phyloP scores from a whole-genome alignment of 495 filamentous ascomycete genomes.

The Lasiosphaeria miniovina region DNA sequence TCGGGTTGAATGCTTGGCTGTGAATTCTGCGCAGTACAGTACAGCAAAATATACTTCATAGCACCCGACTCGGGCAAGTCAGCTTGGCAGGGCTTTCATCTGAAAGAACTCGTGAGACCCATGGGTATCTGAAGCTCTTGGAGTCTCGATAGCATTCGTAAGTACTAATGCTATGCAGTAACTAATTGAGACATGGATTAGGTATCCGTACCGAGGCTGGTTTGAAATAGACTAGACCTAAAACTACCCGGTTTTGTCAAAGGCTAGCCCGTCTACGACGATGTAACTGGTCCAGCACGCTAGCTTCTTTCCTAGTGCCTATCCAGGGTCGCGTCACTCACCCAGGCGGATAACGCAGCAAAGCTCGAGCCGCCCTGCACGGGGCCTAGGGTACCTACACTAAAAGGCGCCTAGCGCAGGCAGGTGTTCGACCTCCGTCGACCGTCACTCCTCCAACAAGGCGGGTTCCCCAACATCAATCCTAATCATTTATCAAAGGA shows the following conservation, averaged over 20 bases:
- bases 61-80: too few relatives aligned
- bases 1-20: not conserved
- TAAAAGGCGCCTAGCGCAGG: not conserved
- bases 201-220: not conserved
- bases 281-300: constrained; percentile 18
- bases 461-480: constrained; percentile 15
- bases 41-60: too few relatives aligned
- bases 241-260: constrained; percentile 14
- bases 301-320: constrained; percentile 17
- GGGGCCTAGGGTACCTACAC: too few relatives aligned
- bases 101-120: too few relatives aligned
- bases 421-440: not conserved
- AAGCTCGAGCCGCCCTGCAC: too few relatives aligned
- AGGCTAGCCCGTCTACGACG: constrained; percentile 6
- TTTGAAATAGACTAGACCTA: constrained; percentile 8
- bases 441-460: constrained; percentile 27
- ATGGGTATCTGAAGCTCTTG: too few relatives aligned
- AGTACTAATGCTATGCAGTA: too few relatives aligned
- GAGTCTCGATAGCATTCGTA: too few relatives aligned
- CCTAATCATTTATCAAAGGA: constrained; percentile 16
- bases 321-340: constrained; percentile 7
- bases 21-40: too few relatives aligned
- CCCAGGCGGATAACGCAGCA: not conserved
- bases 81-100: too few relatives aligned
- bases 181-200: too few relatives aligned